Percentiles rank a stretch among this genome's conserved stretches.
Evolutionary conservation across 140 eudicot genomes (phyloP).

Genomic region (Flaveria floridana): DNA sequence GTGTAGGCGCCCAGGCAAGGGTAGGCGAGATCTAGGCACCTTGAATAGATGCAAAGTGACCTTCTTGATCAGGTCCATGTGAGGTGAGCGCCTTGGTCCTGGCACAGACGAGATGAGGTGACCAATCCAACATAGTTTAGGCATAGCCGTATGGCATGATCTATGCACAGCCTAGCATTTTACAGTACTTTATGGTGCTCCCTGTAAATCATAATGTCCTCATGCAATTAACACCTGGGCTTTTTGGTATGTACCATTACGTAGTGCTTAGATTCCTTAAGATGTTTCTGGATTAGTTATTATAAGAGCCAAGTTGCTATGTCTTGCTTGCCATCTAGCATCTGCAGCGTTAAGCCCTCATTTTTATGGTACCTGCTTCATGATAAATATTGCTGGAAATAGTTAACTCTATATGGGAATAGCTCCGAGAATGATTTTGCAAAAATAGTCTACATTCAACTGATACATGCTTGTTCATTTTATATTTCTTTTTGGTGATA

Average conservation of each 20-base stretch:
- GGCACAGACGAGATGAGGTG: no score
- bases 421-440: neutral
- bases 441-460: conserved; percentile 8
- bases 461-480: no score
- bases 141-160: no score
- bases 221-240: neutral
- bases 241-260: neutral
- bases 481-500: no score
- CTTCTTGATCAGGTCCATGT: no score
- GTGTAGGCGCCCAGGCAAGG: no score
- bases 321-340: neutral
- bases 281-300: conserved; percentile 7
- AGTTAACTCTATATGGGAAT: neutral
- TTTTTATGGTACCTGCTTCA: neutral
- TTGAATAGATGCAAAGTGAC: no score
- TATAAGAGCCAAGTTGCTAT: neutral
- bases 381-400: neutral
- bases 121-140: no score
- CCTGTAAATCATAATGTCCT: neutral
- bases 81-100: no score
- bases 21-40: no score
- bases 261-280: neutral
- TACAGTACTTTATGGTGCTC: neutral
- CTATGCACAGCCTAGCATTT: neutral
- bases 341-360: neutral